Percentiles rank a stretch among this genome's conserved stretches.
Conservation (phyloP, 2,329 filamentous ascomycete species). For the Talaromyces sp. region DNA sequence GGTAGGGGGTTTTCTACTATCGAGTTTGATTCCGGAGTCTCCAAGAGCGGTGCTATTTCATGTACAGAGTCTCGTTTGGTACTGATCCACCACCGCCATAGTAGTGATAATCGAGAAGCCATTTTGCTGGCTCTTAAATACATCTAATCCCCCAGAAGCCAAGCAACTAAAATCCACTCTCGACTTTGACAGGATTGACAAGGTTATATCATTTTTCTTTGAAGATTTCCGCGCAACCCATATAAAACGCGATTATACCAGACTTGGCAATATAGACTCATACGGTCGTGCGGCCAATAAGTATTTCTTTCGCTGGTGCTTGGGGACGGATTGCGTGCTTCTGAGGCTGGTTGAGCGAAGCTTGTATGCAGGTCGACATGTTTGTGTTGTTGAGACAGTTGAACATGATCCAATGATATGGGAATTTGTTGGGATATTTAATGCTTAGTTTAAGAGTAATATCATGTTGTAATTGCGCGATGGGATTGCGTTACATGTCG, state of each 20-base stretch:
- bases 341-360: background rate
- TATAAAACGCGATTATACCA: background rate
- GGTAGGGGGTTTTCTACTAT: background rate
- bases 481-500: constrained; percentile 7
- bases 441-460: background rate
- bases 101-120: background rate
- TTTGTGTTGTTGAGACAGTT: background rate
- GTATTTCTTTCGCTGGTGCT: background rate
- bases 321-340: constrained; percentile 1
- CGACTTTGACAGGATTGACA: background rate
- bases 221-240: background rate
- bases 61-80: background rate
- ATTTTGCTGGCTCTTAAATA: background rate
- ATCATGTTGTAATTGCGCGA: background rate
- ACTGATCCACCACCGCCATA: background rate
- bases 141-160: background rate
- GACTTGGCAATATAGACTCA: constrained; percentile 5
- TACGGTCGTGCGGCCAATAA: background rate
- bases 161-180: background rate
- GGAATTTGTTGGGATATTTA: background rate
- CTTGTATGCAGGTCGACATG: background rate
- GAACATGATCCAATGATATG: background rate
- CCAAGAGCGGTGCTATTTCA: background rate
- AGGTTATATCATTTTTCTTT: background rate
- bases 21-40: background rate